A percentile compares a stretch with the other conserved stretches of the same genome.
These are phyloP conservation scores for Amanita inopinata DNA, from an alignment of 768 basidiomycete species.

Conservation along the genomic window DNA sequence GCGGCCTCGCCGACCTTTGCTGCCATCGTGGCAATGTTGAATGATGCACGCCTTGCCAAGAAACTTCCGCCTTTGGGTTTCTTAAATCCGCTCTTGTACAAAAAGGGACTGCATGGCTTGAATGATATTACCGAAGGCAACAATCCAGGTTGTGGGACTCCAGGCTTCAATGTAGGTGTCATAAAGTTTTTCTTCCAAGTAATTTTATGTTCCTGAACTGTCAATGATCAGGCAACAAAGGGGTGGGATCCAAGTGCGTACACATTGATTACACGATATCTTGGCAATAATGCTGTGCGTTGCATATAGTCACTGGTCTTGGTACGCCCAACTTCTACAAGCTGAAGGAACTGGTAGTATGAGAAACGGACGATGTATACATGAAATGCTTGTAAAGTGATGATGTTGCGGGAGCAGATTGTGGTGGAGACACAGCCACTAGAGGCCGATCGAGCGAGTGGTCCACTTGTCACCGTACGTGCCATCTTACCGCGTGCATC, in stretches of 20 bases:
- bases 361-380: too few species aligned
- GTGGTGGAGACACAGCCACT: too few species aligned
- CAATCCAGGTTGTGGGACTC: conserved; percentile 47
- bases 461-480: too few species aligned
- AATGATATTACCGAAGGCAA: conserved; percentile 50
- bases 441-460: too few species aligned
- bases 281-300: neutral
- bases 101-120: conserved; percentile 26
- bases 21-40: conserved; percentile 50
- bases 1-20: conserved; percentile 53
- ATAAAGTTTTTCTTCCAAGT: neutral
- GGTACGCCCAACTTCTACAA: conserved; percentile 47
- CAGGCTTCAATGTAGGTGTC: conserved; percentile 46
- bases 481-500: too few species aligned
- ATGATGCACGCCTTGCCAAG: conserved; percentile 43
- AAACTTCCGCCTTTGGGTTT: conserved; percentile 47
- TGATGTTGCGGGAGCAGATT: too few species aligned
- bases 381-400: too few species aligned
- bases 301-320: conserved; percentile 37
- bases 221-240: conserved; percentile 24
- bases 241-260: conserved; percentile 54
- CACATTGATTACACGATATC: conserved; percentile 1
- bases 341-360: conserved; percentile 30
- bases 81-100: conserved; percentile 55
- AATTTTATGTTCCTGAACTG: neutral